These are phyloP conservation scores for Boletus pseudo-olivaceus DNA, from an alignment of 768 basidiomycete genomes.

Conservation along the genomic window DNA sequence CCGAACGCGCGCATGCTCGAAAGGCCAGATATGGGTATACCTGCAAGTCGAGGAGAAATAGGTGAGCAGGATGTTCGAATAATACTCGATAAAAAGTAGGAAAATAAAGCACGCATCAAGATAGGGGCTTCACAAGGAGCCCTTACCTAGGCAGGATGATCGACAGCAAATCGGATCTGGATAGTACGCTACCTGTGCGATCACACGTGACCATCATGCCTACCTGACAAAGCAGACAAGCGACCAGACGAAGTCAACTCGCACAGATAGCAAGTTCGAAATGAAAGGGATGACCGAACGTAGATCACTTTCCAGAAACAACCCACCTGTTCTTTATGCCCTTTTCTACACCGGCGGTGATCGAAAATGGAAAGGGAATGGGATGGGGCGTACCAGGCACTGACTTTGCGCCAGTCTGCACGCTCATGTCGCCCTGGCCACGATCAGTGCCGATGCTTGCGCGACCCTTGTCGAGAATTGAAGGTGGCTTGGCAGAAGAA, in stretches of 20 bases:
- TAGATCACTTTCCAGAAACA: neutral
- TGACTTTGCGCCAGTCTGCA: slow-evolving; percentile 14
- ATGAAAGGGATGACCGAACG: neutral
- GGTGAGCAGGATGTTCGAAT: slow-evolving; percentile 3
- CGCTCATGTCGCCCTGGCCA: neutral
- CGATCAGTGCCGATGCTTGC: neutral
- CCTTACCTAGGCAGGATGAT: slow-evolving; percentile 2
- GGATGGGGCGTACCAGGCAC: slow-evolving; percentile 18
- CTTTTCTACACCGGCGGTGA: slow-evolving; percentile 94
- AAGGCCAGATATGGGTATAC: slow-evolving; percentile 97
- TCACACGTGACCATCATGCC: neutral
- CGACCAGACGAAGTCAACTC: neutral
- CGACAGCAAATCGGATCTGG: neutral
- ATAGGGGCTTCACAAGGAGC: neutral
- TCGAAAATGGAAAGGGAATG: slow-evolving; percentile 73
- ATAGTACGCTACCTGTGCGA: neutral
- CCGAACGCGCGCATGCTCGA: slow-evolving; percentile 89
- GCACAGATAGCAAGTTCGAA: neutral
- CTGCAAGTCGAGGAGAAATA: slow-evolving; percentile 34
- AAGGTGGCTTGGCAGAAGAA: slow-evolving; percentile 8
- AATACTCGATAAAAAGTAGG: neutral
- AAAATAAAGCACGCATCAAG: neutral
- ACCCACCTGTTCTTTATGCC: slow-evolving; percentile 87
- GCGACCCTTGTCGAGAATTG: neutral
- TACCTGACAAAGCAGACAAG: neutral